These are phyloP conservation scores for Ogataea ganodermae DNA, from an alignment of 805 yeast species.

Conservation along the genomic window DNA sequence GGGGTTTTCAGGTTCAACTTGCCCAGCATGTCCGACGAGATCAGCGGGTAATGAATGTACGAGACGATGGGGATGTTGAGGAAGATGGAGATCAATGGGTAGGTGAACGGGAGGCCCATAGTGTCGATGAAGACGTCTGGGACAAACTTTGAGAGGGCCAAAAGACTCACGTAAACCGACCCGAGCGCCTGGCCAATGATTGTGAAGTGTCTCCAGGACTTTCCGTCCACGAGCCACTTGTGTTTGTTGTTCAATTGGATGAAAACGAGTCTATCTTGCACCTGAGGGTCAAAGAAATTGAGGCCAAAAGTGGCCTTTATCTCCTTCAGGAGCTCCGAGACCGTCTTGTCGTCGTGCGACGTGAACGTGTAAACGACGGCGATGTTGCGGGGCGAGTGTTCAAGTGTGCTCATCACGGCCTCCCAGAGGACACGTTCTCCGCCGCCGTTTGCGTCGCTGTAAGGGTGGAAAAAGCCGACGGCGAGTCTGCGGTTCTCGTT, in stretches of 20 bases:
- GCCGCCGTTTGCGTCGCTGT: slow-evolving; percentile 96
- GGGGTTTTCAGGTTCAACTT: slow-evolving; percentile 44
- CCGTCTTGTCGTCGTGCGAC: slow-evolving; percentile 25
- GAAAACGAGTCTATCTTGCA: slow-evolving; percentile 34
- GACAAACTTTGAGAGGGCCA: slow-evolving; percentile 64
- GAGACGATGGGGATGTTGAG: slow-evolving; percentile 76
- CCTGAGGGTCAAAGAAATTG: slow-evolving; percentile 23
- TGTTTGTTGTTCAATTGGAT: slow-evolving; percentile 34
- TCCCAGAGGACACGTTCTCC: slow-evolving; percentile 98
- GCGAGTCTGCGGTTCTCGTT: slow-evolving; percentile 44
- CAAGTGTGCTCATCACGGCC: slow-evolving; percentile 73
- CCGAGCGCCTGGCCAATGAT: slow-evolving; percentile 88
- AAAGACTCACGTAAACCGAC: slow-evolving; percentile 63
- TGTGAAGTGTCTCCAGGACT: slow-evolving; percentile 77
- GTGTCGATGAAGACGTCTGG: slow-evolving; percentile 97
- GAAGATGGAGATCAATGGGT: slow-evolving; percentile 59
- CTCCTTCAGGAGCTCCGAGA: slow-evolving; percentile 24
- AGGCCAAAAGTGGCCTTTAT: slow-evolving; percentile 33
- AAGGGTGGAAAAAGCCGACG: slow-evolving; percentile 93
- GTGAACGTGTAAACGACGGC: slow-evolving; percentile 62
- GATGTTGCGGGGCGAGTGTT: slow-evolving; percentile 47
- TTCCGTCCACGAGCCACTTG: slow-evolving; percentile 64
- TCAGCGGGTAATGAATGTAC: slow-evolving; percentile 93
- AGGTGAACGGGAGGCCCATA: slow-evolving; percentile 88
- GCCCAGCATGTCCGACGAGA: slow-evolving; percentile 83